A percentile compares a stretch with the other conserved stretches of the same genome.
Conservation (phyloP, 306 rosid genomes). For the Pueraria montana region DNA sequence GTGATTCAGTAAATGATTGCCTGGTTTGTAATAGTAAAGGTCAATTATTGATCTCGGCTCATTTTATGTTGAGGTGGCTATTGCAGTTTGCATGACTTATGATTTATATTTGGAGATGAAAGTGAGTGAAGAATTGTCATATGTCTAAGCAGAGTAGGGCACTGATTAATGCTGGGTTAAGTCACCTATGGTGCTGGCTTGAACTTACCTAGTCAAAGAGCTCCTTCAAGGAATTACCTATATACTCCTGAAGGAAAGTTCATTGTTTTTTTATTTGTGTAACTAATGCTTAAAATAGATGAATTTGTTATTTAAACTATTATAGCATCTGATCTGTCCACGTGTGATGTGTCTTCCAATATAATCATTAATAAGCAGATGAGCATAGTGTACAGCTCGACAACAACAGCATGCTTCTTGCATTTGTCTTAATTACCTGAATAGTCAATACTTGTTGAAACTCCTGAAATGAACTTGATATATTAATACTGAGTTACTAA, state of each 20-base stretch:
- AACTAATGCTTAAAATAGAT: too few relatives aligned
- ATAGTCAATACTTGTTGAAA: slow-evolving; percentile 19
- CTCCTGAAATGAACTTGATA: slow-evolving; percentile 4
- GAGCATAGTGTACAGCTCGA: background rate
- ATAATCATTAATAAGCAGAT: background rate
- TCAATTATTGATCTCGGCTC: background rate
- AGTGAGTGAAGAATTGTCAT: slow-evolving; percentile 1
- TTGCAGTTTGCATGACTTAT: slow-evolving; percentile 20
- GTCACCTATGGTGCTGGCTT: slow-evolving; percentile 21
- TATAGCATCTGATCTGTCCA: background rate
- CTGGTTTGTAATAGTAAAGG: background rate
- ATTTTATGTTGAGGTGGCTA: slow-evolving; percentile 6
- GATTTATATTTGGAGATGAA: slow-evolving; percentile 7
- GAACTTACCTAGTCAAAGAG: too few relatives aligned
- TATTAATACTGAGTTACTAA: background rate
- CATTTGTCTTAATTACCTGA: slow-evolving; percentile 17
- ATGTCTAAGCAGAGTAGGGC: background rate
- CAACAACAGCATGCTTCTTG: background rate
- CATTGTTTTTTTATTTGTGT: too few relatives aligned
- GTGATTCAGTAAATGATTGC: background rate
- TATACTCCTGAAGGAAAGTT: too few relatives aligned
- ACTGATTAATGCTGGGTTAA: slow-evolving; percentile 25
- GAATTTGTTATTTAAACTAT: slow-evolving; percentile 2
- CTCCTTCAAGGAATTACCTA: too few relatives aligned
- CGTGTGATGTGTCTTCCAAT: slow-evolving; percentile 11